Base-by-base conservation (phyloP, 2,329 filamentous ascomycete genomes). In the Apiospora kogelbergensis region DNA sequence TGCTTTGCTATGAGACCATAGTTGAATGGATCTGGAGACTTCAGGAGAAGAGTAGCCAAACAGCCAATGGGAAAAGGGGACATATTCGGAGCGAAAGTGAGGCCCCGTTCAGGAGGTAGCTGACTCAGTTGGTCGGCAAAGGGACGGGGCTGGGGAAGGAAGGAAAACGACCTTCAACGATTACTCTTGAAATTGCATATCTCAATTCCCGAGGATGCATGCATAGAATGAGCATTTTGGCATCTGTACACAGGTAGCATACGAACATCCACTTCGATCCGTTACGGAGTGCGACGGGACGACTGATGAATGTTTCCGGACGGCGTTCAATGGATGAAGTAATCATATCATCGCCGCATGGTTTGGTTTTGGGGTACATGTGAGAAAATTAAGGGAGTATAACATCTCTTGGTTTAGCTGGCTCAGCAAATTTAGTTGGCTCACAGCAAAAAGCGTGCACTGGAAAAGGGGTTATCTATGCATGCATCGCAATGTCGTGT, bases 1-100 rank as follows among this genome's bases (percentile, higher is more conserved):
- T 98, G 65, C 88, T 99, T 42, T 99, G 96, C 80, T 99, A 99
- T 79, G 96, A 99, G 83, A 97, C 93, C 48, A 87, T 98, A 7
- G 83, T 97, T 68, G 95, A 98, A 80, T 99, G 95, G 94, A 80
- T 96, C 37, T 82, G 80, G 74, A 81, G 86, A 71, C 74, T 66
- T 10, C 65, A 66, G 17, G 65, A 66, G 45, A 45, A 20, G 45
- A 48, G 17, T 7, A 48, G n/a, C 4, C 33, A 64, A 33, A 24
- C 37, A 9, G 65, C 42, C 24, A 48, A 40, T n/a, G 65, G 65
- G 45, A 66, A 46, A 40, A 66, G 44, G 65, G 65, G 65, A 3
- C 65, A 66, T 53, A 24, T 66, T 3, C 13, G 65, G 44, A 48
- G 42, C 41, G 65, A 66, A 30, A 66, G 65, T 6, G 65, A 46